Evolutionary conservation across 495 filamentous ascomycete genomes (phyloP).

Genomic region (Aspergillus nanangensis): DNA sequence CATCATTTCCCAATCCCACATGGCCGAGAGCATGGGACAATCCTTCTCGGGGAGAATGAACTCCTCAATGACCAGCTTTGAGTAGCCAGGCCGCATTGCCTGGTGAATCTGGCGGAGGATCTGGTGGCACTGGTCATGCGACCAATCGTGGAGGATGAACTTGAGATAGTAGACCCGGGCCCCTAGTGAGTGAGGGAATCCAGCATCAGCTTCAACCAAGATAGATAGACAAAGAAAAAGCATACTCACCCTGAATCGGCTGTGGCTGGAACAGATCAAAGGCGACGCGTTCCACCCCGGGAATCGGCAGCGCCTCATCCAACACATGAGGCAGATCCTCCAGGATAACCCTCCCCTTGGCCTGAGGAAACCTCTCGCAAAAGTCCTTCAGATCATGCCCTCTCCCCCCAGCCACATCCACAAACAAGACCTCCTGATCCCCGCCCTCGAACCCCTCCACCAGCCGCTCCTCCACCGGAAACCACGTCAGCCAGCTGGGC

Average conservation of each 20-base stretch:
- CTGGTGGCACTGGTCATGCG: constrained; percentile 26
- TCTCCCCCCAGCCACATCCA: constrained; percentile 47
- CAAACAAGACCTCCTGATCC: constrained; percentile 27
- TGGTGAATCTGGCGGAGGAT: constrained; percentile 34
- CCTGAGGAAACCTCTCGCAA: constrained; percentile 20
- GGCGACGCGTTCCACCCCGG: constrained; percentile 12
- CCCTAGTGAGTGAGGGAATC: constrained; percentile 18
- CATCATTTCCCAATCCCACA: constrained; percentile 24
- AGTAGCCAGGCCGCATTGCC: constrained; percentile 38
- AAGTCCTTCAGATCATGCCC: constrained; percentile 42
- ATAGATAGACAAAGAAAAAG: no score
- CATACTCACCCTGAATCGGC: constrained; percentile 41
- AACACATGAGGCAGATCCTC: constrained; percentile 18
- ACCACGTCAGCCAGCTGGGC: constrained; percentile 22
- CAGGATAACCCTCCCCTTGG: constrained; percentile 14
- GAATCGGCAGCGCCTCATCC: constrained; percentile 10
- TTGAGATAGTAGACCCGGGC: constrained; percentile 47
- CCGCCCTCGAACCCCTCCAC: constrained; percentile 7
- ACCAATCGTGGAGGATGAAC: constrained; percentile 48
- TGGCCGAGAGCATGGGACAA: constrained; percentile 5
- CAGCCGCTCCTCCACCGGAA: constrained; percentile 21
- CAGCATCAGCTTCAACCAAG: no score
- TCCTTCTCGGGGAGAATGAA: constrained; percentile 18
- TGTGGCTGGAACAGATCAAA: constrained; percentile 37
- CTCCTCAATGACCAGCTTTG: constrained; percentile 31